These are phyloP conservation scores for Pseudogymnoascus sp. DNA, from an alignment of 2,329 filamentous ascomycete genomes.

Conservation along the genomic window DNA sequence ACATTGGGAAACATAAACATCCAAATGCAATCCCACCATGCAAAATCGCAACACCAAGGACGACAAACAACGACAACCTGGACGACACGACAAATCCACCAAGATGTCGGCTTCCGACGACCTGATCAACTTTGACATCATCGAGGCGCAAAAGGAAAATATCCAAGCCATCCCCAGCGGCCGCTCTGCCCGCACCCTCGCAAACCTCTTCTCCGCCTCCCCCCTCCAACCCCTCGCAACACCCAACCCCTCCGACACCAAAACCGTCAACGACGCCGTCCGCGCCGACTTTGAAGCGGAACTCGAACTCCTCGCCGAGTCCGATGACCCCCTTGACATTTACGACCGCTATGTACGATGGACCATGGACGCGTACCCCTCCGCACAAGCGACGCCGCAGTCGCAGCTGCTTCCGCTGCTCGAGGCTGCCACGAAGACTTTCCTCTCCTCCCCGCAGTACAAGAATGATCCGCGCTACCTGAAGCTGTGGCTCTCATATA, in stretches of 20 bases:
- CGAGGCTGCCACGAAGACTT: conserved; percentile 85
- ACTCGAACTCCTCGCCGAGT: conserved; percentile 67
- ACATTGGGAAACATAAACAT: conserved; percentile 1
- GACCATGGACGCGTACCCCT: conserved; percentile 92
- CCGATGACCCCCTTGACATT: conserved; percentile 89
- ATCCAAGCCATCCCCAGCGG: conserved; percentile 87
- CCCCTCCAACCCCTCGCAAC: conserved; percentile 49
- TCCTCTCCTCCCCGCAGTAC: conserved; percentile 79
- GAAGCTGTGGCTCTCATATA: conserved; percentile 90
- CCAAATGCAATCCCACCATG: background rate
- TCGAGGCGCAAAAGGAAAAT: conserved; percentile 96
- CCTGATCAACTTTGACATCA: conserved; percentile 74
- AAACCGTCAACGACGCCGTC: conserved; percentile 69
- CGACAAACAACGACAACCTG: conserved; percentile 10
- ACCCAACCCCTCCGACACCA: conserved; percentile 62
- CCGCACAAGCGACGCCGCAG: conserved; percentile 80
- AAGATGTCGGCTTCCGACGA: conserved; percentile 43
- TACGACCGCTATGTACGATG: conserved; percentile 96
- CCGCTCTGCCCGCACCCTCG: conserved; percentile 81
- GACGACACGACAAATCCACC: conserved; percentile 16
- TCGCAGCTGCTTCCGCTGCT: conserved; percentile 85
- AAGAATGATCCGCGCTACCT: conserved; percentile 92
- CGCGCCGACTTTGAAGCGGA: conserved; percentile 83
- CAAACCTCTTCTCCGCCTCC: conserved; percentile 66
- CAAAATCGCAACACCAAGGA: conserved; percentile 4